phyloP scores from a whole-genome alignment of 805 yeast genomes.

The Crinitomyces ghanaensis region DNA sequence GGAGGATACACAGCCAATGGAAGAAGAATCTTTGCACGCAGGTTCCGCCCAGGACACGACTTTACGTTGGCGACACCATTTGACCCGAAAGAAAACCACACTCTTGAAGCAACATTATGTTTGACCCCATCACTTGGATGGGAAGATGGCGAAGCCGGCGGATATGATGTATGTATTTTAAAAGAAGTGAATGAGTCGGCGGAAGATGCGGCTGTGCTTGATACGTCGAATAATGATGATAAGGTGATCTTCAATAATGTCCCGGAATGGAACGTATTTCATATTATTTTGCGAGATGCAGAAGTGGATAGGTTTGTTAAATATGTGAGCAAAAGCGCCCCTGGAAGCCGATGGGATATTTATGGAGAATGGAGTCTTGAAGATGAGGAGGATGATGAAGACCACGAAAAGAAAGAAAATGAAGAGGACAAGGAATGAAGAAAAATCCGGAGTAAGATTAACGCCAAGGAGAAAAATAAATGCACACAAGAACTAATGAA shows the following conservation, averaged over 20 bases:
- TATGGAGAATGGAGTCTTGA: constrained; percentile 67
- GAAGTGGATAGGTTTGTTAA: constrained; percentile 85
- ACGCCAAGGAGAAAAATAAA: constrained; percentile 3
- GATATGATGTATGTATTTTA: constrained; percentile 82
- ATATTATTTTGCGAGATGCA: constrained; percentile 70
- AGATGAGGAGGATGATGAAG: constrained; percentile 34
- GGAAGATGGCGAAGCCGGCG: constrained; percentile 85
- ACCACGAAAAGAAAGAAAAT: constrained; percentile 19
- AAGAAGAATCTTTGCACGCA: constrained; percentile 61
- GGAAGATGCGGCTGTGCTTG: constrained; percentile 83
- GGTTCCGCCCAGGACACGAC: constrained; percentile 93
- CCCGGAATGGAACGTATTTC: constrained; percentile 74
- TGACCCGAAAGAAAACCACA: constrained; percentile 29
- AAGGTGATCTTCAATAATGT: constrained; percentile 69
- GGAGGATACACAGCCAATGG: constrained; percentile 50
- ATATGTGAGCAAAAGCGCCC: constrained; percentile 78
- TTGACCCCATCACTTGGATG: constrained; percentile 77
- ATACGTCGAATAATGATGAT: constrained; percentile 52
- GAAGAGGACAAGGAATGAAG: constrained; percentile 10
- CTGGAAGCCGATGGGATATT: constrained; percentile 90
- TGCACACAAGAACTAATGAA: neutral
- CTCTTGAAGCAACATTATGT: constrained; percentile 70
- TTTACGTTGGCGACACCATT: constrained; percentile 78
- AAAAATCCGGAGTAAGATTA: too few relatives aligned
- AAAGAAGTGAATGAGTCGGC: constrained; percentile 34